Evolutionary conservation across 441 rosid genomes (phyloP).

Genomic region (Pelargonium myrrhifolium): DNA sequence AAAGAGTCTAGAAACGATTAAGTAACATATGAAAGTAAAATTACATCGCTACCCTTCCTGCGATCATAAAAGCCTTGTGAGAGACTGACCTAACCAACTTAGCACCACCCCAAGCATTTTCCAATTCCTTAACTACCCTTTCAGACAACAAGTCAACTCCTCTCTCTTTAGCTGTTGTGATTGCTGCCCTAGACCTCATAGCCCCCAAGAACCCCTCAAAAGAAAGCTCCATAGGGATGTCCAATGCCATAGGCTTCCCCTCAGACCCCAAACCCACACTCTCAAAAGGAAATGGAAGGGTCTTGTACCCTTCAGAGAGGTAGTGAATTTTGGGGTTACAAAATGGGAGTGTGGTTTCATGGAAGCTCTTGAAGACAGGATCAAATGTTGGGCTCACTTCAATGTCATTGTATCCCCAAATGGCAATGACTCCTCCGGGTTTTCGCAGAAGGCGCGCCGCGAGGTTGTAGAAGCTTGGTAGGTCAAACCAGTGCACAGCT

Average conservation of each 20-base stretch:
- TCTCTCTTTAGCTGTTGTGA: slow-evolving; percentile 38
- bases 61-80: slow-evolving; percentile 53
- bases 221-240: slow-evolving; percentile 38
- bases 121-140: slow-evolving; percentile 37
- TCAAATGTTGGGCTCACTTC: slow-evolving; percentile 40
- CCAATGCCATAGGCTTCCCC: slow-evolving; percentile 42
- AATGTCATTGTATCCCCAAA: slow-evolving; percentile 50
- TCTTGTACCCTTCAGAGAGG: slow-evolving; percentile 30
- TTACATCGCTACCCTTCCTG: slow-evolving; percentile 33
- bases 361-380: slow-evolving; percentile 30
- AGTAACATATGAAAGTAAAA: too few species aligned
- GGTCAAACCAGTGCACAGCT: slow-evolving; percentile 62
- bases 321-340: slow-evolving; percentile 26
- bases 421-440: slow-evolving; percentile 57
- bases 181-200: slow-evolving; percentile 43
- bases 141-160: slow-evolving; percentile 54
- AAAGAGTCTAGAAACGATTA: too few species aligned
- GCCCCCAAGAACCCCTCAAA: slow-evolving; percentile 37
- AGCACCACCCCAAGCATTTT: slow-evolving; percentile 61
- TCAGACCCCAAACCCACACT: slow-evolving; percentile 48
- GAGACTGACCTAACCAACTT: slow-evolving; percentile 32
- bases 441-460: slow-evolving; percentile 39
- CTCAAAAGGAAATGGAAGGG: slow-evolving; percentile 56
- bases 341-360: slow-evolving; percentile 34
- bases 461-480: slow-evolving; percentile 44